These are phyloP conservation scores for Rhynchospora pubera DNA, from an alignment of 176 grass and related monocot genomes.

Conservation along the genomic window DNA sequence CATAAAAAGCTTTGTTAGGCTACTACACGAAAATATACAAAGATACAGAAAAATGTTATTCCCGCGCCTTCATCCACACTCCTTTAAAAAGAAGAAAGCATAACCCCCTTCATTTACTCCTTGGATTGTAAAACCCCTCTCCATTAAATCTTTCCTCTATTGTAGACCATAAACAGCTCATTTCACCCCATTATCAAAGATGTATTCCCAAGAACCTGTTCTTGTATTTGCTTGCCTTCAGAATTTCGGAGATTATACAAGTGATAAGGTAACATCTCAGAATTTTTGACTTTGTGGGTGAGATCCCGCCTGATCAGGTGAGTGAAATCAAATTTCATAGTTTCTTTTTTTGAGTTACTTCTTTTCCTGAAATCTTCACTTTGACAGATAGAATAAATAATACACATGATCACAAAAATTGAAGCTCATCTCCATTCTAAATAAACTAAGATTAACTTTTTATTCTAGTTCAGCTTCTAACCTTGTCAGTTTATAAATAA, in stretches of 20 bases:
- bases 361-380: not conserved
- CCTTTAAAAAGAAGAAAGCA: not conserved
- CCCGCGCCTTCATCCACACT: not conserved
- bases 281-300: not conserved
- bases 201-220: not conserved
- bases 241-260: not conserved
- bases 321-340: not conserved
- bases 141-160: constrained; percentile 2
- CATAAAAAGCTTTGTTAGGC: not conserved
- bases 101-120: constrained; percentile 11
- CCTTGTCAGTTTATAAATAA: not conserved
- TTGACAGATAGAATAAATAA: not conserved
- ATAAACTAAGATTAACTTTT: not conserved
- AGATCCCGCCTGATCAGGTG: not conserved
- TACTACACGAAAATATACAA: not conserved
- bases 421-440: not conserved
- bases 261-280: not conserved
- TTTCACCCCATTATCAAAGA: not conserved
- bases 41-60: not conserved
- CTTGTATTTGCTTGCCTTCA: not conserved
- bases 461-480: not conserved
- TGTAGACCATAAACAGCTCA: not conserved
- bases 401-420: not conserved
- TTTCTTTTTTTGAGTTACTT: not conserved
- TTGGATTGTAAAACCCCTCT: not conserved